Evolutionary conservation across 2,329 filamentous ascomycete genomes (phyloP).

Genomic region (Penicillium sp.): DNA sequence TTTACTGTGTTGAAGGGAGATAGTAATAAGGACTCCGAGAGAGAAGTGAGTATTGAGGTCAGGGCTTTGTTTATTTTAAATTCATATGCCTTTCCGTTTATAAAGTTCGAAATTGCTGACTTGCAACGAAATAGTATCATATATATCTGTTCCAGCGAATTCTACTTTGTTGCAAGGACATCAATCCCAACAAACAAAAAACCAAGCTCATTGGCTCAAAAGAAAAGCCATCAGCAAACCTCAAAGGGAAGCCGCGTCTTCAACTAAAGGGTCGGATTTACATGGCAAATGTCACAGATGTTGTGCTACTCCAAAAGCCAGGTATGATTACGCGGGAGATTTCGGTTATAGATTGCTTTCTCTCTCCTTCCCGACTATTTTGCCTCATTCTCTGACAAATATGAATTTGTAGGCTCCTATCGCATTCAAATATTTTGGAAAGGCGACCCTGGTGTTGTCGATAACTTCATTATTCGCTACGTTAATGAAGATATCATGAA

Average conservation of each 20-base stretch:
- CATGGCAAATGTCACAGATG: conserved; percentile 97
- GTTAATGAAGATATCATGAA: conserved; percentile 87
- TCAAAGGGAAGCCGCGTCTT: conserved; percentile 69
- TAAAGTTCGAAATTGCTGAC: conserved; percentile 16
- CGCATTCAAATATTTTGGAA: conserved; percentile 99
- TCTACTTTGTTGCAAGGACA: conserved; percentile 92
- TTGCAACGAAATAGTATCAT: conserved; percentile 64
- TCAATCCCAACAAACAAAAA: conserved; percentile 76
- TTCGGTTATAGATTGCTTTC: background rate
- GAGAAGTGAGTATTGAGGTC: conserved; percentile 62
- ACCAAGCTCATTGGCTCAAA: conserved; percentile 60
- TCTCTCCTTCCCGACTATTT: background rate
- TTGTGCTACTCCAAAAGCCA: conserved; percentile 81
- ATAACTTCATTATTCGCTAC: conserved; percentile 95
- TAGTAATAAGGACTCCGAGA: conserved; percentile 76
- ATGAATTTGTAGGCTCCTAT: conserved; percentile 65
- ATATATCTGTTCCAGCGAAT: conserved; percentile 97
- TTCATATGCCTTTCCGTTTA: background rate
- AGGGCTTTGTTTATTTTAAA: background rate
- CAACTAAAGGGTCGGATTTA: conserved; percentile 97
- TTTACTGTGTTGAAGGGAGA: conserved; percentile 83
- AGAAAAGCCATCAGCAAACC: conserved; percentile 66
- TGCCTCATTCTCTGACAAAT: background rate
- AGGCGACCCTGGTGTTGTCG: conserved; percentile 88
- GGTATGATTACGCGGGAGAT: conserved; percentile 52